Evolutionary conservation across 208 protist species (phyloP).

Genomic region (Trypanosomatidae sp.): DNA sequence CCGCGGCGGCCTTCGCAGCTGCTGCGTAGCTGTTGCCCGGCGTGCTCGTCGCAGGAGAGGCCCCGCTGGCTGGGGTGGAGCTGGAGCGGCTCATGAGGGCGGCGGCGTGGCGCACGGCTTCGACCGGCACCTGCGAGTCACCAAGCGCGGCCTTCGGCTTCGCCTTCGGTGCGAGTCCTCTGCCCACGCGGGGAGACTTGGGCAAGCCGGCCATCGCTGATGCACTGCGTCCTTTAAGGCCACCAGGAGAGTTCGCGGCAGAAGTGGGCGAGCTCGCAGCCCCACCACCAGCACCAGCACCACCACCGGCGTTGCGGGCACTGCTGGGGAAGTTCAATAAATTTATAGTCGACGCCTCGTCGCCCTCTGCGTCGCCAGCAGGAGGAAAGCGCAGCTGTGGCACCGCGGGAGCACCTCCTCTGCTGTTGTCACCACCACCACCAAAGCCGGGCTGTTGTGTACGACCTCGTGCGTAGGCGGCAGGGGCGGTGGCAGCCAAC

Average conservation of each 20-base stretch:
- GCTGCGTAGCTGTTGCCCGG: slow-evolving; percentile 17
- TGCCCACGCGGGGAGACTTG: slow-evolving; percentile 22
- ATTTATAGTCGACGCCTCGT: too few relatives aligned
- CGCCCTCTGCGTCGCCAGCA: background rate
- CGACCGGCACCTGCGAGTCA: slow-evolving; percentile 50
- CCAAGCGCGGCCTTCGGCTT: slow-evolving; percentile 69
- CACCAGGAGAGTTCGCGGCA: too few relatives aligned
- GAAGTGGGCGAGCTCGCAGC: too few relatives aligned
- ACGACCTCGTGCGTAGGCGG: too few relatives aligned
- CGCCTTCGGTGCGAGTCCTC: slow-evolving; percentile 67
- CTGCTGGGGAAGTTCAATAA: too few relatives aligned
- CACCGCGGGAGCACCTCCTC: background rate
- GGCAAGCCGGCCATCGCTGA: too few relatives aligned
- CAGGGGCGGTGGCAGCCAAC: background rate
- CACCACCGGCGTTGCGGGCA: background rate
- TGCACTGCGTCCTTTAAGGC: too few relatives aligned
- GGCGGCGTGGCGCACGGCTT: slow-evolving; percentile 72
- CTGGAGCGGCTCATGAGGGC: slow-evolving; percentile 28
- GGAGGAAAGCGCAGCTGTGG: slow-evolving; percentile 13
- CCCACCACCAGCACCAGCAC: too few relatives aligned
- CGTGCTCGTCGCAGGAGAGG: too few relatives aligned
- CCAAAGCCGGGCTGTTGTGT: too few relatives aligned
- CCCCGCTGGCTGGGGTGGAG: too few relatives aligned
- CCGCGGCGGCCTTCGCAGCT: background rate
- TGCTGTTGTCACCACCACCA: background rate